Conservation (phyloP, 1,284 basidiomycete genomes). For the Sporisorium exsertum region DNA sequence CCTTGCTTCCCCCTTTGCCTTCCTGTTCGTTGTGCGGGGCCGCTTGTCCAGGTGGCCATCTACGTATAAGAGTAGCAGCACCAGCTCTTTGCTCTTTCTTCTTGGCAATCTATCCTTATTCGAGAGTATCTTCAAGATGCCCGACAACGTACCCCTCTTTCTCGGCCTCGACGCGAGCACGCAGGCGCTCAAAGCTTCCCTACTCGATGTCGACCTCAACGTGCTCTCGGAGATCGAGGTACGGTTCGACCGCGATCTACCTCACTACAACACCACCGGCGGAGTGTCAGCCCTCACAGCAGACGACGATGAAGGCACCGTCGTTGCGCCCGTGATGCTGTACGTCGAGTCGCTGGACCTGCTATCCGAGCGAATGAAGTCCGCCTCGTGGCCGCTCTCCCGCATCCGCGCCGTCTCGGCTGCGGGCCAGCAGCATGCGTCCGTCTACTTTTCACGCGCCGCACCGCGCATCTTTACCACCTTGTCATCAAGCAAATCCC, state of each 20-base stretch:
- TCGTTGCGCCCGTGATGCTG: conserved; percentile 82
- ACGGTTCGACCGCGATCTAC: conserved; percentile 83
- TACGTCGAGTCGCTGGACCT: conserved; percentile 86
- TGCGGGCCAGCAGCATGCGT: conserved; percentile 91
- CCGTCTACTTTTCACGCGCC: conserved; percentile 82
- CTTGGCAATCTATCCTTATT: neutral
- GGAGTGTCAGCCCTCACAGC: conserved; percentile 42
- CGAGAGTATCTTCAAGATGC: conserved; percentile 5
- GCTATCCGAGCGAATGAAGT: conserved; percentile 78
- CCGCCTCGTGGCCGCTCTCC: conserved; percentile 75
- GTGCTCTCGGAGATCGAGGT: conserved; percentile 81
- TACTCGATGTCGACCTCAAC: conserved; percentile 76
- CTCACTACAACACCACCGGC: conserved; percentile 78
- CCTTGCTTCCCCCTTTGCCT: conserved; percentile 11
- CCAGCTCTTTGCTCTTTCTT: neutral
- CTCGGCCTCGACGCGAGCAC: conserved; percentile 89
- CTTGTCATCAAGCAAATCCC: conserved; percentile 74
- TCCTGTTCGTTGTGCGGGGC: conserved; percentile 1
- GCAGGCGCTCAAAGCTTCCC: conserved; percentile 80
- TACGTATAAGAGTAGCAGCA: neutral
- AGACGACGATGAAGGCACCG: conserved; percentile 70
- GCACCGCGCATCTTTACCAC: conserved; percentile 74
- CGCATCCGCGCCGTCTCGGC: conserved; percentile 78
- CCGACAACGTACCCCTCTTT: conserved; percentile 72
- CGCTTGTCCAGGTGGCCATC: neutral